These are phyloP conservation scores for Cercophora newfieldiana DNA, from an alignment of 495 filamentous ascomycete genomes.

Conservation along the genomic window DNA sequence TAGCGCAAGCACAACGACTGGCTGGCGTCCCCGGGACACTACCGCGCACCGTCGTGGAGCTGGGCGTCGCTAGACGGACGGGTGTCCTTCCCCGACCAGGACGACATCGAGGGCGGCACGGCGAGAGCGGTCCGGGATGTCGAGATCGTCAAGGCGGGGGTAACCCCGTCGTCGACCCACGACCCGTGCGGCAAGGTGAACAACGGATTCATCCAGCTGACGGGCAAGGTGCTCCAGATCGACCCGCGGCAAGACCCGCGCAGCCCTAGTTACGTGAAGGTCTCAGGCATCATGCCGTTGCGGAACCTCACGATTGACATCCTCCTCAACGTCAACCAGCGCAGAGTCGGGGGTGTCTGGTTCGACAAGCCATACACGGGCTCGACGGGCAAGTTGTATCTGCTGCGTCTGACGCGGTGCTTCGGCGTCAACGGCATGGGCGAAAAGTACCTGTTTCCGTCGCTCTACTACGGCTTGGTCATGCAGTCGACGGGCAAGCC, in stretches of 20 bases:
- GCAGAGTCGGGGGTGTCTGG: not conserved
- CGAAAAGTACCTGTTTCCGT: not conserved
- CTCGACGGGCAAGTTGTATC: not conserved
- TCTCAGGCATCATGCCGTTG: not conserved
- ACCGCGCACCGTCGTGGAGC: constrained; percentile 3
- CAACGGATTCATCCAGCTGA: not conserved
- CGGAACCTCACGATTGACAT: not conserved
- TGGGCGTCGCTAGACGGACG: not conserved
- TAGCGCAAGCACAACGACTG: not conserved
- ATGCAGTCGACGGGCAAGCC: not conserved
- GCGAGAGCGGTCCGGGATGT: not conserved
- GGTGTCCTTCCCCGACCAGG: not conserved
- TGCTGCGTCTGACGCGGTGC: not conserved
- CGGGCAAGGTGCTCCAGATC: not conserved
- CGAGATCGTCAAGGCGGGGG: not conserved
- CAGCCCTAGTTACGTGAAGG: not conserved
- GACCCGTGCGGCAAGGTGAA: not conserved
- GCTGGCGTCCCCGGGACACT: not conserved
- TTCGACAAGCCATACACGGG: not conserved
- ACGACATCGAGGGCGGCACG: not conserved
- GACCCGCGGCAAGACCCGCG: not conserved
- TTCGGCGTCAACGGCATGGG: not conserved
- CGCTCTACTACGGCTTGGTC: not conserved
- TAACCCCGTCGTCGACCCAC: not conserved
- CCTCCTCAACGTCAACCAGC: not conserved